These are phyloP conservation scores for Trametes coccinea DNA, from an alignment of 768 basidiomycete genomes.

Conservation along the genomic window DNA sequence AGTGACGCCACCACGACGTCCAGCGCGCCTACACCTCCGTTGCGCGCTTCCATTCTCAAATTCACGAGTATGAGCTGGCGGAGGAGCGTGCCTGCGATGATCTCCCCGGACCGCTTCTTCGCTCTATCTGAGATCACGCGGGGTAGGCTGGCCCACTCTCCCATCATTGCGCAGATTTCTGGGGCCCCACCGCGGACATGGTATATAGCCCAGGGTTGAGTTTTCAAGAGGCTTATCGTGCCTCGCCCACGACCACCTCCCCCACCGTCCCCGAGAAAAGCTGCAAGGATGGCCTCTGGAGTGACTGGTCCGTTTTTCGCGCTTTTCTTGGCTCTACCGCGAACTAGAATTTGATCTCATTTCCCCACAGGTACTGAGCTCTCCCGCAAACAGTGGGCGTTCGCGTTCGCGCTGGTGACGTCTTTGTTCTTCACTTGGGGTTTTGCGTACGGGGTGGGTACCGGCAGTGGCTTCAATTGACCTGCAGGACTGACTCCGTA, in stretches of 20 bases:
- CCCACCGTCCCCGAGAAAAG: constrained; percentile 2
- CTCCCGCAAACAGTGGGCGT: constrained; percentile 48
- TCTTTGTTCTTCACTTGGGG: constrained; percentile 81
- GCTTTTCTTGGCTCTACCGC: neutral
- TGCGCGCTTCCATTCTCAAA: neutral
- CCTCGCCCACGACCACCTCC: constrained; percentile 11
- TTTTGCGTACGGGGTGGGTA: constrained; percentile 62
- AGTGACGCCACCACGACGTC: neutral
- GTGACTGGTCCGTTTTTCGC: constrained; percentile 41
- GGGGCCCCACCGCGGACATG: constrained; percentile 14
- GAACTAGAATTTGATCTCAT: neutral
- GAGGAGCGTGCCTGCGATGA: constrained; percentile 8
- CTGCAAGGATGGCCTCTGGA: constrained; percentile 39
- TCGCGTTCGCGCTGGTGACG: constrained; percentile 68
- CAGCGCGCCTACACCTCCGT: neutral
- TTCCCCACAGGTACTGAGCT: constrained; percentile 41
- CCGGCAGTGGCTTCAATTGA: constrained; percentile 11
- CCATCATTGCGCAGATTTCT: constrained; percentile 15
- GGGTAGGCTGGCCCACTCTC: constrained; percentile 5
- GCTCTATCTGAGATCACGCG: constrained; percentile 20
- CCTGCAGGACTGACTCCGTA: constrained; percentile 22
- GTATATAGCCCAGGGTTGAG: constrained; percentile 19
- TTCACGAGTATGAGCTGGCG: neutral
- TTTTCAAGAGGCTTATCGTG: constrained; percentile 4
- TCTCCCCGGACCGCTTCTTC: constrained; percentile 14